Base-by-base conservation (phyloP, 2,329 filamentous ascomycete genomes). In the Phyllosticta capitalensis region DNA sequence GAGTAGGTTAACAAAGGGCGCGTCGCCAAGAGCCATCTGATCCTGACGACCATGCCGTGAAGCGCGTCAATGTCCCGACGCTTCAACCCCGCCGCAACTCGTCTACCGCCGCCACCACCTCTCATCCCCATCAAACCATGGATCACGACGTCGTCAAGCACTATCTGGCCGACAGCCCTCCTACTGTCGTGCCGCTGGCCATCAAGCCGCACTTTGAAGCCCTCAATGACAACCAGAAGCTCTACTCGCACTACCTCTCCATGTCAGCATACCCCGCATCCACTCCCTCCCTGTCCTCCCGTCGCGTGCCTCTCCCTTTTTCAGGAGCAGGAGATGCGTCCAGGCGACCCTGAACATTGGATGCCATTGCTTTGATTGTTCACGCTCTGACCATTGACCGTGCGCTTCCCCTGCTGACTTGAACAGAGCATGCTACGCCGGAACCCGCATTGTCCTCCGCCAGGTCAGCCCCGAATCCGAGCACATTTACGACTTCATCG, bases 161-260 rank as follows among this genome's bases (percentile, higher is more conserved):
- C 71, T 96, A 95, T 73, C 82, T 95, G 62, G 92, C 94, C 53
- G 94, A 99, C 74, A 86, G 87, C 64, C 94, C 94, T 52, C 94
- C 94, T 0, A 88, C 86, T 54, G 84, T 96, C 60, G 92, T 96
- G 61, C 85, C 87, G 54, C 83, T 99, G 55, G 87, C 90, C 72
- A 94, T 97, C 72, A 90, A 90, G 76, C 89, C 90, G 71, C 92
- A 97, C 75, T 99, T 97, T 68, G 88, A 92, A 59, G 84, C 85
- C 38, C 75, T 94, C 62, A 81, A 76, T 57, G 83, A 89, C 67
- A 79, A 88, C 71, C 84, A 95, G 77, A 91, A 92, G 78, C 86
- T 88, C 70, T 96, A 96, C 79, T 89, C 92, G 64, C 92, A 96
- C 76, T 91, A 73, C 58, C 68, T 75, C 61, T 74, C 72, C 45